phyloP scores from a whole-genome alignment of 164 flowering plant genomes.

The Warburgia ugandensis region DNA sequence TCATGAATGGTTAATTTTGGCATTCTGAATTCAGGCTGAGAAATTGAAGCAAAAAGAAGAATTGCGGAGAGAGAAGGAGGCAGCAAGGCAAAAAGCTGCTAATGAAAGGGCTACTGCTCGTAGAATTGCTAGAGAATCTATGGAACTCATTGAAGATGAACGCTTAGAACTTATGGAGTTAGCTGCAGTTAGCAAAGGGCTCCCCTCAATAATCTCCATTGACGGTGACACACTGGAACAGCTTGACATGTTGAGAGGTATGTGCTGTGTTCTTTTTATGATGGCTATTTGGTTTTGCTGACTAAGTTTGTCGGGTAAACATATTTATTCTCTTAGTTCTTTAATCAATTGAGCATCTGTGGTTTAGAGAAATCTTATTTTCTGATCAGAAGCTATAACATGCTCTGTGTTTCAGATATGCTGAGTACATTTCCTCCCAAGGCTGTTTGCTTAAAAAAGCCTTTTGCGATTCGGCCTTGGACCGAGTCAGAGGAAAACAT shows the following conservation, averaged over 20 bases:
- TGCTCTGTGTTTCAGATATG: conserved; percentile 39
- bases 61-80: conserved; percentile 73
- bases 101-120: conserved; percentile 87
- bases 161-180: conserved; percentile 91
- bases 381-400: no score
- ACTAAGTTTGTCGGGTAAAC: background rate
- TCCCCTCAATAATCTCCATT: conserved; percentile 61
- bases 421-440: conserved; percentile 56
- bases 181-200: conserved; percentile 59
- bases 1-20: background rate
- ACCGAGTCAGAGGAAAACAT: conserved; percentile 65
- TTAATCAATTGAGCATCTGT: no score
- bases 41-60: conserved; percentile 85
- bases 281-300: background rate
- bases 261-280: background rate
- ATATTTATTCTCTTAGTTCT: background rate
- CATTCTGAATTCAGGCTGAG: conserved; percentile 52
- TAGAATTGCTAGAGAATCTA: conserved; percentile 82
- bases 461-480: conserved; percentile 71
- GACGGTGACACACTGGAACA: conserved; percentile 70
- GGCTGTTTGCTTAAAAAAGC: conserved; percentile 55
- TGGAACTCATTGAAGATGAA: conserved; percentile 90
- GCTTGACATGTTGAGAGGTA: conserved; percentile 70
- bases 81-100: conserved; percentile 77
- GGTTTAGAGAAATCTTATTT: no score